Conservation (phyloP, 2,329 filamentous ascomycete genomes). For the Colletotrichum sidae region DNA sequence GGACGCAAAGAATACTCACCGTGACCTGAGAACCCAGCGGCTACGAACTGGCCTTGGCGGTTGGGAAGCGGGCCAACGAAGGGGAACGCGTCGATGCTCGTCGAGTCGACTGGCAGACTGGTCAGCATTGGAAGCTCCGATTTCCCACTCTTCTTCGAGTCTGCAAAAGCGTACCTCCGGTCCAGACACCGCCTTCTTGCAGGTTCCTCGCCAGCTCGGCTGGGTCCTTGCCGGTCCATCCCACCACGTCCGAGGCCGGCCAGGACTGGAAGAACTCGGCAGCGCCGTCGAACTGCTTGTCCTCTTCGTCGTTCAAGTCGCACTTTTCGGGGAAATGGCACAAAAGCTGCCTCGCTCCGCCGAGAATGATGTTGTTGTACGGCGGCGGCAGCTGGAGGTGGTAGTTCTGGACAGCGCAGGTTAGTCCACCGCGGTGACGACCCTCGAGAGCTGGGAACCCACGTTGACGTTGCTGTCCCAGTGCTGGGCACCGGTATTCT, state of each 20-base stretch:
- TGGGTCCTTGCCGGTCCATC: neutral
- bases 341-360: constrained; percentile 3
- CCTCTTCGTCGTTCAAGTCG: neutral
- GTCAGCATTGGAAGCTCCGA: no score
- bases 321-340: constrained; percentile 7
- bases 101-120: constrained; percentile 5
- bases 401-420: neutral
- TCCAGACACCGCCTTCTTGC: constrained; percentile 6
- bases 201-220: neutral
- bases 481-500: constrained; percentile 11
- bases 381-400: constrained; percentile 11
- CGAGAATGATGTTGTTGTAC: constrained; percentile 9
- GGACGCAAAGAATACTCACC: neutral
- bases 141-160: no score
- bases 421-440: neutral
- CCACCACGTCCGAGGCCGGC: constrained; percentile 7
- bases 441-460: neutral
- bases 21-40: neutral
- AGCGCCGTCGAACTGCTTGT: constrained; percentile 1
- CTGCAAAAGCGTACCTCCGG: neutral
- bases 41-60: neutral
- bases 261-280: neutral
- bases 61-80: neutral
- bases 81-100: constrained; percentile 12
- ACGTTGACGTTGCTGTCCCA: constrained; percentile 17